A percentile compares a stretch with the other conserved stretches of the same genome.
These are phyloP conservation scores for Talaromyces sp. DNA, from an alignment of 2,329 filamentous ascomycete species.

Conservation along the genomic window DNA sequence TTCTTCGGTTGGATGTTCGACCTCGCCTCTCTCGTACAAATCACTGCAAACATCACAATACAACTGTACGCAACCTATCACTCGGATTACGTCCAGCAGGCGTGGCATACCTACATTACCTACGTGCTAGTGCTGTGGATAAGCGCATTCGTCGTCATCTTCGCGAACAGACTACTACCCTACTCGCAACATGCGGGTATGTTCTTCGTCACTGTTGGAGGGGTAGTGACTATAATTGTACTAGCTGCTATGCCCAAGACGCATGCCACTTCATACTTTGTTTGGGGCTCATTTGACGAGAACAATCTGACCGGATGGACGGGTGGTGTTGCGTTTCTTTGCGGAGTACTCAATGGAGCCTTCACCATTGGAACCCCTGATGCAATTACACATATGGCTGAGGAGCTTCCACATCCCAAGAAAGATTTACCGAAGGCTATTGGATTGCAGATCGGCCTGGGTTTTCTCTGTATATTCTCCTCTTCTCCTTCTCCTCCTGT, in stretches of 20 bases:
- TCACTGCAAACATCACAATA: conserved; percentile 6
- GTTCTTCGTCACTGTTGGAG: conserved; percentile 47
- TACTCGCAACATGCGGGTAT: conserved; percentile 46
- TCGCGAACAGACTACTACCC: conserved; percentile 46
- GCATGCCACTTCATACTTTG: conserved; percentile 50
- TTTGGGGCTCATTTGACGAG: conserved; percentile 54
- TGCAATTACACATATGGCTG: conserved; percentile 50
- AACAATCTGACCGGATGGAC: conserved; percentile 54
- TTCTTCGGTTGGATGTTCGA: conserved; percentile 29
- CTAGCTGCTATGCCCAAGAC: conserved; percentile 44
- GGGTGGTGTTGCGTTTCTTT: conserved; percentile 50
- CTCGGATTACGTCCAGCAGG: conserved; percentile 40
- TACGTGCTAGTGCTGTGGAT: conserved; percentile 40
- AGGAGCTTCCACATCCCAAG: conserved; percentile 46
- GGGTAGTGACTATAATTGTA: conserved; percentile 49
- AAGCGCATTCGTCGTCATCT: conserved; percentile 46
- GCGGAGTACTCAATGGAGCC: conserved; percentile 49
- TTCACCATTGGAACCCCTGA: conserved; percentile 50
- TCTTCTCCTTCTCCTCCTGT: conserved; percentile 45
- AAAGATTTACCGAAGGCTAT: conserved; percentile 27
- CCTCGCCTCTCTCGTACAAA: conserved; percentile 9
- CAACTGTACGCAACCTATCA: conserved; percentile 35
- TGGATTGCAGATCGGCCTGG: conserved; percentile 40
- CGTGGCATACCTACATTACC: conserved; percentile 50
- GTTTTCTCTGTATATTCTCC: conserved; percentile 22